Conservation (phyloP, 345 rosid species). For the Lepidium aucheri region DNA sequence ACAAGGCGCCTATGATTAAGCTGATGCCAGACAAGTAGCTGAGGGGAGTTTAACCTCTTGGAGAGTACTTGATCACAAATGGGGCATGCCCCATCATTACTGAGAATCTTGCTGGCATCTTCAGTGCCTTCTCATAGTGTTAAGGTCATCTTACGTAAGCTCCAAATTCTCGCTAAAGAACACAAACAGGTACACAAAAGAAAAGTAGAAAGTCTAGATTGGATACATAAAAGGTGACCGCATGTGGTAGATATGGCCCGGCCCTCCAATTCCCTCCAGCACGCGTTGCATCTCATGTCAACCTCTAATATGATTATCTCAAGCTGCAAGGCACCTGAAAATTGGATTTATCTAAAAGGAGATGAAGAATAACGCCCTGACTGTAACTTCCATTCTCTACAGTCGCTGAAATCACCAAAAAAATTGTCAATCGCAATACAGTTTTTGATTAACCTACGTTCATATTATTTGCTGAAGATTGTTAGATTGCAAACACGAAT, state of each 20-base stretch:
- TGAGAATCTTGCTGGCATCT: conserved; percentile 86
- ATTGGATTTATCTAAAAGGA: neutral
- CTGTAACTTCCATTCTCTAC: neutral
- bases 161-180: neutral
- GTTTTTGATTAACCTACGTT: neutral
- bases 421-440: neutral
- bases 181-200: neutral
- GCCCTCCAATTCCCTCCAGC: conserved; percentile 96
- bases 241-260: conserved; percentile 85
- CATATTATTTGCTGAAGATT: neutral
- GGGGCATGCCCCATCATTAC: conserved; percentile 85
- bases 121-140: conserved; percentile 60
- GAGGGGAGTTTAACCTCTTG: conserved; percentile 47
- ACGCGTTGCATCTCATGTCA: conserved; percentile 91
- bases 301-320: conserved; percentile 22
- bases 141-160: conserved; percentile 34
- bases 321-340: conserved; percentile 8
- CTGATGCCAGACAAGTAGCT: neutral
- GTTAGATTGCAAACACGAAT: conserved; percentile 2
- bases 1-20: neutral
- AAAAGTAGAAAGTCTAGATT: neutral
- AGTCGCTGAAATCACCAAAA: neutral
- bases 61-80: conserved; percentile 95
- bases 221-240: conserved; percentile 89
- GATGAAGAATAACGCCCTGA: neutral